phyloP scores from a whole-genome alignment of 768 basidiomycete genomes.

The Postia placenta region DNA sequence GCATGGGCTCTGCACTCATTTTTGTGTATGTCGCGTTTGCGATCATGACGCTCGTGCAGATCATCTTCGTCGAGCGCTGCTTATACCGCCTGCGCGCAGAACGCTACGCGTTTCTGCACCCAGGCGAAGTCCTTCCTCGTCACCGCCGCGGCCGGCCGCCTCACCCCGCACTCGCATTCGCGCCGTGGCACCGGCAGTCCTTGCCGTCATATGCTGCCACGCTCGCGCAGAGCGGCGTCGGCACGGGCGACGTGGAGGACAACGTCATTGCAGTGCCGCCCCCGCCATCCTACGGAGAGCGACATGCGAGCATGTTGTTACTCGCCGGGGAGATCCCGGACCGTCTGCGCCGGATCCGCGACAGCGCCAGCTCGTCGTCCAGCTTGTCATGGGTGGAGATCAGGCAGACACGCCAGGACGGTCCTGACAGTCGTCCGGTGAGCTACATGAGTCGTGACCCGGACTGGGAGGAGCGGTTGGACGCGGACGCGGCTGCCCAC shows the following conservation, averaged over 20 bases:
- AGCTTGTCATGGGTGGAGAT: slow-evolving; percentile 2
- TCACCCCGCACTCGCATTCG: slow-evolving; percentile 18
- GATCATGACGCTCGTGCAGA: slow-evolving; percentile 42
- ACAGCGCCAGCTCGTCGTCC: slow-evolving; percentile 2
- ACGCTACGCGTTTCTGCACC: slow-evolving; percentile 51
- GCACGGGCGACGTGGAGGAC: slow-evolving; percentile 75
- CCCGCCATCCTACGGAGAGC: slow-evolving; percentile 74
- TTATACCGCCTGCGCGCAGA: slow-evolving; percentile 64
- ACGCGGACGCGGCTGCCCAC: slow-evolving; percentile 45
- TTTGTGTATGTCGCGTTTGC: slow-evolving; percentile 63
- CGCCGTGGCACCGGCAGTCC: slow-evolving; percentile 69
- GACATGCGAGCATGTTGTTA: slow-evolving; percentile 60
- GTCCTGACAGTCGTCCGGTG: slow-evolving; percentile 36
- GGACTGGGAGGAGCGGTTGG: slow-evolving; percentile 48
- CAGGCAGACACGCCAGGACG: slow-evolving; percentile 10
- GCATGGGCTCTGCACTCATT: slow-evolving; percentile 24
- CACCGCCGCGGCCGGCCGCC: slow-evolving; percentile 30
- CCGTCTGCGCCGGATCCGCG: slow-evolving; percentile 33
- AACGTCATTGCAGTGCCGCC: slow-evolving; percentile 60
- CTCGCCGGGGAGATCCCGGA: slow-evolving; percentile 46
- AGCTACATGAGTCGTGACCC: slow-evolving; percentile 52
- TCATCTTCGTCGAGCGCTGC: slow-evolving; percentile 59
- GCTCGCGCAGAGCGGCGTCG: slow-evolving; percentile 59
- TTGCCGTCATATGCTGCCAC: slow-evolving; percentile 68
- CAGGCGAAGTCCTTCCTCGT: slow-evolving; percentile 41